Percentiles rank a stretch among this genome's conserved stretches.
These are phyloP conservation scores for Echinosophora koreensis DNA, from an alignment of 306 rosid genomes.

Conservation along the genomic window DNA sequence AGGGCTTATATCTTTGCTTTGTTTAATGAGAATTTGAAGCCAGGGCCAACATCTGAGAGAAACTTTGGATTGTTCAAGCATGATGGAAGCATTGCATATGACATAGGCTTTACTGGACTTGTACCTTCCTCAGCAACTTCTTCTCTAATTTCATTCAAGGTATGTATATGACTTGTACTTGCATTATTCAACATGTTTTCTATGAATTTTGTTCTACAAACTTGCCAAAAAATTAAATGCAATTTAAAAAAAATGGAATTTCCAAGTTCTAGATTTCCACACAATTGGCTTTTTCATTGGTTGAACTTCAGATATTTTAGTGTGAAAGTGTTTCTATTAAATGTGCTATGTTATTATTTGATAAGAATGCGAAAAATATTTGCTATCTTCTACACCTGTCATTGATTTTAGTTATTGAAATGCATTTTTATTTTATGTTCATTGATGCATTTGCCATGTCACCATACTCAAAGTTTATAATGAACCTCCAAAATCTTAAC, in stretches of 20 bases:
- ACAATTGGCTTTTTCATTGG: not conserved
- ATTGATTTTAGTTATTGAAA: not conserved
- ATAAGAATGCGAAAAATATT: not conserved
- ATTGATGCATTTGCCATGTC: not conserved
- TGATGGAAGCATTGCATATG: constrained; percentile 90
- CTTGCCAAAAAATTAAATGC: not conserved
- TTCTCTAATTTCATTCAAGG: constrained; percentile 76
- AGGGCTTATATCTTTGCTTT: constrained; percentile 87
- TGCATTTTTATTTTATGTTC: not conserved
- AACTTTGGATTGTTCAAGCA: constrained; percentile 90
- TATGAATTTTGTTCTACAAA: no score
- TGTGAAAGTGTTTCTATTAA: not conserved
- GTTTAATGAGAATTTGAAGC: constrained; percentile 90
- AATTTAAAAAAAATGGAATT: not conserved
- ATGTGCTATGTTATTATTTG: not conserved
- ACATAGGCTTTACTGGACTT: constrained; percentile 90
- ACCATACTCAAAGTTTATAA: not conserved
- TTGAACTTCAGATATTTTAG: not conserved
- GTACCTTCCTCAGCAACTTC: constrained; percentile 72
- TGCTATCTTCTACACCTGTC: not conserved
- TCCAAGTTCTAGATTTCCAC: not conserved
- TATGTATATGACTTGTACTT: constrained; percentile 33
- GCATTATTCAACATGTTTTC: constrained; percentile 8
- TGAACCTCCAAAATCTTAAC: not conserved
- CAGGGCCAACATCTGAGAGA: constrained; percentile 93